Base-by-base conservation (phyloP, 345 rosid genomes). In the Ceriops decandra region DNA sequence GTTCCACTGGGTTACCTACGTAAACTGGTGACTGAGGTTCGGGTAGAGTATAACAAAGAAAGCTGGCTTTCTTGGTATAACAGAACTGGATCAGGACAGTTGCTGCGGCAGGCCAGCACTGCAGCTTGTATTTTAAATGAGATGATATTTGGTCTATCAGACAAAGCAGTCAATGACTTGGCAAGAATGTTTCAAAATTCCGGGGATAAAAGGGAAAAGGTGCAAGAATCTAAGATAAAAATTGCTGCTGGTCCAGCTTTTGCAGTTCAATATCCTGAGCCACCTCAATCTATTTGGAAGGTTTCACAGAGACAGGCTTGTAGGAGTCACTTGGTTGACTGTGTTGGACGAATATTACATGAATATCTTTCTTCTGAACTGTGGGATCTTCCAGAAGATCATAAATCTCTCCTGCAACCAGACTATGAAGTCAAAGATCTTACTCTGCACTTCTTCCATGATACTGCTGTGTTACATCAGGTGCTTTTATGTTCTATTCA, bases 101-200 rank as follows among this genome's bases (percentile, higher is more conserved):
- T 88, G 75, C 71, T 93, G 70, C 93, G 89, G 36, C 92, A 86
- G 75, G 96, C 97, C 28, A 79, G 89, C 70, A 90, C 92, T 32
- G 91, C 97, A 22, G 82, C 80, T 11, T 91, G 96, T 79, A 84
- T 93, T 74, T 76, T 91, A 67, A 93, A 93, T 81, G 98, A 93
- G 82, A 83, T 93, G 85, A 80, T 91, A 42, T 91, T 81, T 77
- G 98, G 98, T 67, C 66, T 89, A 78, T 89, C 98, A 3, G 85
- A 85, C 67, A 82, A 81, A 71, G 86, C 93, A 24, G 78, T 77
- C 17, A 75, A 85, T 74, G 74, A 58, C 68, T 76, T 91, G 73
- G 67, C 76, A 63, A 79, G 71, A 76, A 73, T 80, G 79, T 91
- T 91, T 84, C 75, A 67, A 28, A 89, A 85, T 70, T 79, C 90